Base-by-base conservation (phyloP, 2,329 filamentous ascomycete species). In the Ramularia collo-cygni region DNA sequence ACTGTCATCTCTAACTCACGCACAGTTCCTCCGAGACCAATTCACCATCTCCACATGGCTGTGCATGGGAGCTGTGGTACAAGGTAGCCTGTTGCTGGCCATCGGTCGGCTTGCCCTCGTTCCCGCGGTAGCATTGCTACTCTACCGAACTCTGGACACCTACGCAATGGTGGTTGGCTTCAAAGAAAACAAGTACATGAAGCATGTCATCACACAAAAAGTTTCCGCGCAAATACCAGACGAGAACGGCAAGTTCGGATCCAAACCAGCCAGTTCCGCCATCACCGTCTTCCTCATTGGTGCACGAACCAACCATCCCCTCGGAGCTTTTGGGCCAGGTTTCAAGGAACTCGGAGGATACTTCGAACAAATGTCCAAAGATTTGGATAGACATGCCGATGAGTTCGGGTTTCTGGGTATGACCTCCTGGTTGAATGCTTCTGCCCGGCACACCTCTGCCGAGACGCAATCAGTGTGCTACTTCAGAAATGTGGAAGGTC, bases 271-370 rank as follows among this genome's bases (percentile, higher is more conserved):
- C n/a, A 44, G 50, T 28, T 43, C 40, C 10, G 53, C 58, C 12
- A 39, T 68, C 8, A 60, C 60, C 13, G 62, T 67, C 28, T 60
- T 69, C 44, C 42, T 66, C 18, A 58, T 68, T 33, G 64, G 65
- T 21, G 52, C 59, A 9, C 41, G 55, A 8, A 46, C 35, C 40
- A 59, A 60, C 38, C 52, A 63, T 34, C 73, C 74, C 0, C 61
- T 76, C 1, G 73, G 75, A 3, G 30, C 67, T 7, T 53, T 76
- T 14, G 59, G 64, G 2, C 72, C 74, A 0, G 65, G 68, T 34
- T 64, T 60, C 40, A 57, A 57, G 16, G 59, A 69, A 13, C 50
- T 72, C 1, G 60, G 54, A 31, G 46, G 51, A 0, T 59, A 58
- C 46, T 72, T 75, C 49, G 9, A 30, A 0, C 43, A 38, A 7